Evolutionary conservation across 1,139 yeast species (phyloP).

Genomic region (Saccharomyces uvarum): DNA sequence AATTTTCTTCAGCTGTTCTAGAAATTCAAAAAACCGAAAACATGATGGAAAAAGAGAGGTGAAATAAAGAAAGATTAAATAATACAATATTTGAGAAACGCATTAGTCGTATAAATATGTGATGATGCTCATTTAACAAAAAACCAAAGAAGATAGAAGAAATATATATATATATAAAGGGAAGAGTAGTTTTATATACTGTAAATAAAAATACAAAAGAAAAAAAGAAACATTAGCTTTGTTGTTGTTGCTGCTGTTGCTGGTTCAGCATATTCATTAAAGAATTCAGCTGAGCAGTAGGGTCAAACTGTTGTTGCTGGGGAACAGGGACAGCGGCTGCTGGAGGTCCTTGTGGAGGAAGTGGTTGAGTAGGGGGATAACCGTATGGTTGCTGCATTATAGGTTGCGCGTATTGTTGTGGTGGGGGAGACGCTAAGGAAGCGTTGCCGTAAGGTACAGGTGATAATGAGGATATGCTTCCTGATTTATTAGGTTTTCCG

Average conservation of each 20-base stretch:
- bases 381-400: conserved; percentile 16
- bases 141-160: neutral
- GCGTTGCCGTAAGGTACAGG: conserved; percentile 5
- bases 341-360: conserved; percentile 8
- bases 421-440: conserved; percentile 6
- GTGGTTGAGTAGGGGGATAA: conserved; percentile 18
- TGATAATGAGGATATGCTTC: conserved; percentile 11
- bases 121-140: neutral
- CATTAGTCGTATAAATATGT: neutral
- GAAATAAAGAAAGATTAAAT: neutral
- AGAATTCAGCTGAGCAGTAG: conserved; percentile 36
- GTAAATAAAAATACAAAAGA: neutral
- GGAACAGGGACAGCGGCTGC: conserved; percentile 15
- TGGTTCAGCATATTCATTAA: conserved; percentile 37
- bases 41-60: neutral
- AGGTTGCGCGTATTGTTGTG: conserved; percentile 9
- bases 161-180: neutral
- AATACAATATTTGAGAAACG: neutral
- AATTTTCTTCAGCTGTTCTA: neutral
- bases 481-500: conserved; percentile 35
- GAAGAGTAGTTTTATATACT: neutral
- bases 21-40: neutral
- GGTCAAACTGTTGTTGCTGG: conserved; percentile 28
- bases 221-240: neutral
- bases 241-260: conserved; percentile 23